These are phyloP conservation scores for Spergularia azorica DNA, from an alignment of 179 eudicot species.

Conservation along the genomic window DNA sequence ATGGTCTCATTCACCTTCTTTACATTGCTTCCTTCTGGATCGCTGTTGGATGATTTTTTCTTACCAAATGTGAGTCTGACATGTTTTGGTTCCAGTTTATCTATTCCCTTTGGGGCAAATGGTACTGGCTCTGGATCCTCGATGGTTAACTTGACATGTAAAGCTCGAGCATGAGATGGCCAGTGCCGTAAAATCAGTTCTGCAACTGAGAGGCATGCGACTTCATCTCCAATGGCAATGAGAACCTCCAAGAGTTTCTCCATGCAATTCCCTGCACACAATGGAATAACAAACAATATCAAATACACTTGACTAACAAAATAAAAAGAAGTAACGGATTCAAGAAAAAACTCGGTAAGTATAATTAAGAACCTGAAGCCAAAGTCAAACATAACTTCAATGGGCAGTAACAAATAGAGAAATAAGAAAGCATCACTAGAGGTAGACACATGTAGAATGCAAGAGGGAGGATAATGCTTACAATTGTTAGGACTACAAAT, in stretches of 20 bases:
- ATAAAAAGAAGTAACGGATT: background rate
- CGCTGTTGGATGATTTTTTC: constrained; percentile 57
- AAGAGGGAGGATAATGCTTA: constrained; percentile 38
- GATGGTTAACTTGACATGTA: constrained; percentile 78
- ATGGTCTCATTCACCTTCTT: constrained; percentile 66
- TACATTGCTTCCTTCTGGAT: constrained; percentile 33
- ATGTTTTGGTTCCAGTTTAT: constrained; percentile 89
- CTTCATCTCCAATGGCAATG: constrained; percentile 96
- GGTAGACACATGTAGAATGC: background rate
- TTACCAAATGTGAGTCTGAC: constrained; percentile 75
- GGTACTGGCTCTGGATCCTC: constrained; percentile 81
- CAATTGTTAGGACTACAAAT: constrained; percentile 98
- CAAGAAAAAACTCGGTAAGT: background rate
- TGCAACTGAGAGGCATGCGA: constrained; percentile 88
- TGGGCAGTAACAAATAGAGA: constrained; percentile 1
- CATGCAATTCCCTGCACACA: constrained; percentile 95
- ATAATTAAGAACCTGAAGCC: background rate
- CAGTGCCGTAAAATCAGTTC: constrained; percentile 86
- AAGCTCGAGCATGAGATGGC: constrained; percentile 98
- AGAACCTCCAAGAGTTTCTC: constrained; percentile 97
- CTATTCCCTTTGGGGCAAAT: constrained; percentile 94
- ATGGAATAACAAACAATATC: background rate
- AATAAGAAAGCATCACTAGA: background rate
- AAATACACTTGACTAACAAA: constrained; percentile 1
- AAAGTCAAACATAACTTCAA: background rate